Evolutionary conservation across 345 rosid species (phyloP), one percentile per base, ranked within the genome.

Genomic region (Eucalyptus brandiana): DNA sequence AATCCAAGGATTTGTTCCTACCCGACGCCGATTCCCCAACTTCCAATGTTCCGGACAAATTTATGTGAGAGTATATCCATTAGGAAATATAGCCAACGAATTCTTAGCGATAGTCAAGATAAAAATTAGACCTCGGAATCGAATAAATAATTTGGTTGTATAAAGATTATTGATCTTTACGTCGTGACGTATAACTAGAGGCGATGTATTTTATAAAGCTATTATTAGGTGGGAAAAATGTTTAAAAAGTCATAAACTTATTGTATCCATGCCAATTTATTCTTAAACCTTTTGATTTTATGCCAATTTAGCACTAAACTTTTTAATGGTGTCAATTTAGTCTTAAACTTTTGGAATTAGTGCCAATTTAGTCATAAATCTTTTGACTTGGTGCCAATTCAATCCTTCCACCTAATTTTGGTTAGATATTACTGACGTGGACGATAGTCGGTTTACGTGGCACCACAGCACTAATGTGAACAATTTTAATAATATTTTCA

Each of bases 81-180:
- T 32, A 69, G 24, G 44, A 17, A 34, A 16, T 18, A 9, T 34
- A 37, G 45, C 14, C 8, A 34, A 5, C 3, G 2, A 21, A 21
- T 6, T 65, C 76, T 65, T 65, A 65, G 76, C 3, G 5, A 65
- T 14, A 24, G 6, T 19, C 3, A 32, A 3, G 80, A 69, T 12
- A 65, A 4, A 0, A 65, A 15, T 2, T n/a, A 65, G 18, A n/a
- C 37, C 19, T n/a, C 3, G 0, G 21, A 65, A 65, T 30, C 1
- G 11, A 30, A 30, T n/a, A 7, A 14, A 65, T n/a, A n/a, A 65
- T 30, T 1, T n/a, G 3, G 17, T n/a, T 7, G 19, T 65, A 65
- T 4, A 65, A 15, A 65, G 76, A 65, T 14, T 7, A n/a, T 65
- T 30, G 10, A 30, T 30, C 19, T n/a, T n/a, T 7, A 14, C 2